Percentiles rank a stretch among this genome's conserved stretches.
phyloP scores from a whole-genome alignment of 257 asterid species.

The Primulina huaijiensis region DNA sequence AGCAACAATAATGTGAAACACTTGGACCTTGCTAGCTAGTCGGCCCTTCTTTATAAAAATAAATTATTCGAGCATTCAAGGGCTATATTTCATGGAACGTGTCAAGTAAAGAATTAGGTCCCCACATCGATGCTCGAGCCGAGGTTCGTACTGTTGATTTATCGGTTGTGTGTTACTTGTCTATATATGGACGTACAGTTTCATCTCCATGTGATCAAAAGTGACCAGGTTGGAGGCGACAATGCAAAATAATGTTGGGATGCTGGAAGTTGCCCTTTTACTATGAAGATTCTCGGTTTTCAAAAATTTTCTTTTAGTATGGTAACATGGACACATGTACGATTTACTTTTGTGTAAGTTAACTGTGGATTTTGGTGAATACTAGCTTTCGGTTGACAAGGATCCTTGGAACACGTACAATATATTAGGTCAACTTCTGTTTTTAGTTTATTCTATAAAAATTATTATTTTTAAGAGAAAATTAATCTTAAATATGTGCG shows the following conservation, averaged over 20 bases:
- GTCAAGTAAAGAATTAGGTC: constrained; percentile 22
- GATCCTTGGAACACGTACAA: too few relatives aligned
- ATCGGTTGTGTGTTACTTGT: constrained; percentile 11
- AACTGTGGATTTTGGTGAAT: not conserved
- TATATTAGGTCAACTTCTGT: too few relatives aligned
- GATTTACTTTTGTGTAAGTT: too few relatives aligned
- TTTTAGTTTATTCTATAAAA: too few relatives aligned
- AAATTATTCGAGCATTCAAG: not conserved
- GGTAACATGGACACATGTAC: not conserved
- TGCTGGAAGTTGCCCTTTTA: constrained; percentile 13
- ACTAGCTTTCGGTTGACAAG: not conserved
- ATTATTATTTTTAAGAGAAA: too few relatives aligned
- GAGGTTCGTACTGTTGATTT: constrained; percentile 6
- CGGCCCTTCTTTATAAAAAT: not conserved
- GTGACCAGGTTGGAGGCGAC: constrained; percentile 52
- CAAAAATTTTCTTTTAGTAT: too few relatives aligned
- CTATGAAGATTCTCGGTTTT: not conserved
- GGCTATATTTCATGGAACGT: constrained; percentile 18
- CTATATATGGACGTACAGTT: constrained; percentile 29
- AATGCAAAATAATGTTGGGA: constrained; percentile 45
- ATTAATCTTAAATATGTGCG: too few relatives aligned
- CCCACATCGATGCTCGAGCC: constrained; percentile 39
- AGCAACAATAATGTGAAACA: constrained; percentile 33
- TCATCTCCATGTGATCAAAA: constrained; percentile 34
- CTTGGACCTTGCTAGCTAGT: constrained; percentile 2